Base-by-base conservation (phyloP, 495 filamentous ascomycete genomes). In the Daldinia concentrica region DNA sequence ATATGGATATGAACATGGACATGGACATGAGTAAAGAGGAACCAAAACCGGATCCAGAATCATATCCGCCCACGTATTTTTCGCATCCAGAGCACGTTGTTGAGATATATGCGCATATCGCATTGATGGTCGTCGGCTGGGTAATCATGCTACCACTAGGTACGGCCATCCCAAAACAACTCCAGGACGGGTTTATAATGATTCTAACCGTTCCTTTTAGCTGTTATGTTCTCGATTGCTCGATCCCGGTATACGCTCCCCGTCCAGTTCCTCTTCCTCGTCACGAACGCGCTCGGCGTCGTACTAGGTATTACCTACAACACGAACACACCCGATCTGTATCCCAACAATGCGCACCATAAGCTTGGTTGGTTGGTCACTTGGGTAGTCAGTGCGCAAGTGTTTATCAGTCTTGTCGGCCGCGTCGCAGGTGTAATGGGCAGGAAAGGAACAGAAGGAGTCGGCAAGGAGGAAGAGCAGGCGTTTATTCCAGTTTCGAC, bases 281-380 rank as follows among this genome's bases (percentile, higher is more conserved):
- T 87, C 9, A 75, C 89, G 29, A 95, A 97, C 78, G 89, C 83
- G 4, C 72, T 91, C 15, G 93, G 91, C 39, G 71, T 96, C 59
- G 75, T 96, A 26, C 74, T 94, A 41, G 91, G 89, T 2, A 86
- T 90, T 60, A 82, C 95, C 19, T 97, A 97, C 82, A 92, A 94
- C 77, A 84, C 84, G 70, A 89, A 87, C 54, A 97, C 93, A 0
- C 94, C 94, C 2, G 93, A 97, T 77, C 81, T 99, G 19, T 98
- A 98, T 76, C 87, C 89, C 57, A 91, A 92, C 75, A 97, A 97
- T 76, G 87, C 91, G 6, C 96, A 98, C 77, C 90, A 93, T 80
- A 94, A 91, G 79, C 85, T 95, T 55, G 95, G 95, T 34, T 98
- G 95, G 95, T 82, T 92, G 41, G 84, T 91, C 32, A 94, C 91